A percentile compares a stretch with the other conserved stretches of the same genome.
These are phyloP conservation scores for Phytophthora podocarpi DNA, from an alignment of 352 stramenopile species.

Conservation along the genomic window DNA sequence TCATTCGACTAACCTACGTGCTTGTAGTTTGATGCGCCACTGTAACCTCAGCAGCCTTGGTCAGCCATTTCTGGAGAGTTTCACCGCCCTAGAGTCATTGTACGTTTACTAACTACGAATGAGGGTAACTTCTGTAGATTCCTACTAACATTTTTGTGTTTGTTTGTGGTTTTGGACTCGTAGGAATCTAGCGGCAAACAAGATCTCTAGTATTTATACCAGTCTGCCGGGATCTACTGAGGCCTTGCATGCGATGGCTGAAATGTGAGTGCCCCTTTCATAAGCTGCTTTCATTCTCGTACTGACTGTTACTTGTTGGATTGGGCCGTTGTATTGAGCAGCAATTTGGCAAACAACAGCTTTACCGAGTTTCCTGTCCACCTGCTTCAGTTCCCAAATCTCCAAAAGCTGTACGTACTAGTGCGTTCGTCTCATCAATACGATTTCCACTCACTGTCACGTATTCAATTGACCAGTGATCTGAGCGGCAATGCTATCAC, in stretches of 20 bases:
- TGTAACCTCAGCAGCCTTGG: constrained; percentile 40
- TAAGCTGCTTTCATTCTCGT: not conserved
- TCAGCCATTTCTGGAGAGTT: constrained; percentile 40
- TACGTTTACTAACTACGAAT: constrained; percentile 11
- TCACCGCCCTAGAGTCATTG: constrained; percentile 30
- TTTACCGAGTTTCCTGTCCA: constrained; percentile 45
- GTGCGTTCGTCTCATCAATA: not conserved
- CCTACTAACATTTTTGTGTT: not conserved
- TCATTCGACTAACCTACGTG: not conserved
- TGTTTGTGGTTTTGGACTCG: not conserved
- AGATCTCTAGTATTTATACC: constrained; percentile 42
- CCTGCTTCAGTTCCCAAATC: constrained; percentile 47
- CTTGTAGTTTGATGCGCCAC: constrained; percentile 26
- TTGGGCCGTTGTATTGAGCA: constrained; percentile 8
- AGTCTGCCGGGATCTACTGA: constrained; percentile 17
- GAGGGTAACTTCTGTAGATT: not conserved
- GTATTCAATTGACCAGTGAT: constrained; percentile 31
- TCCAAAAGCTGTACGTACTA: constrained; percentile 48
- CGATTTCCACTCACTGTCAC: not conserved
- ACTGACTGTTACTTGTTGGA: constrained; percentile 5
- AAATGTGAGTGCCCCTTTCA: constrained; percentile 24
- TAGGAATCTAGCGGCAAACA: constrained; percentile 41
- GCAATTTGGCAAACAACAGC: constrained; percentile 51
- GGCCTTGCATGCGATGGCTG: constrained; percentile 31
- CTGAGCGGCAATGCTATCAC: constrained; percentile 46